Conservation (phyloP, 108 stramenopile genomes). For the Cyclostephanos invisitatus region DNA sequence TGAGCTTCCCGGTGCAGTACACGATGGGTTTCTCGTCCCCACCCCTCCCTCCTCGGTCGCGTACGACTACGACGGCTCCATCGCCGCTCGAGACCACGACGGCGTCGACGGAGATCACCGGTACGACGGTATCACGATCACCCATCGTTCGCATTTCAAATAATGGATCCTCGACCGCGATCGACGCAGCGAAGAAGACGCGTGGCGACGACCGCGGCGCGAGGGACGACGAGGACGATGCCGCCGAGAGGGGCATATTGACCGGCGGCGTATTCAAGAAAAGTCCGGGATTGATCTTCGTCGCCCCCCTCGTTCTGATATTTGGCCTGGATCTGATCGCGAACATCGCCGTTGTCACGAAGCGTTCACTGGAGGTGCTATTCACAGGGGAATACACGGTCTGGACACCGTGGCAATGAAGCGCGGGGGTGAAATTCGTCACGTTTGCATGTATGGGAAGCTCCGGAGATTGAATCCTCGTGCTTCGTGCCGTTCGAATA, state of each 20-base stretch:
- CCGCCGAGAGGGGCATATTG: not conserved
- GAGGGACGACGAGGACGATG: not conserved
- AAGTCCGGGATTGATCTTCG: slow-evolving; percentile 52
- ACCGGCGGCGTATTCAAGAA: slow-evolving; percentile 28
- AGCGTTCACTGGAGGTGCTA: slow-evolving; percentile 52
- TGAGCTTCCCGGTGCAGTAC: too few relatives aligned
- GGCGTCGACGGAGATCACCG: too few relatives aligned
- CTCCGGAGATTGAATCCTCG: too few relatives aligned
- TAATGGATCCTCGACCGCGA: not conserved
- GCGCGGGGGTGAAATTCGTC: not conserved
- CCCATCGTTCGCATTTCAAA: too few relatives aligned
- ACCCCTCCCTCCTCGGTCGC: too few relatives aligned
- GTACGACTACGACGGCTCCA: too few relatives aligned
- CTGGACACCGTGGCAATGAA: slow-evolving; percentile 39
- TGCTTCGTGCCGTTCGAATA: not conserved
- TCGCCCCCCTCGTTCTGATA: slow-evolving; percentile 49
- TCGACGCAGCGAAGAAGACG: not conserved
- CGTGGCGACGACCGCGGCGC: not conserved
- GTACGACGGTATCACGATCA: too few relatives aligned
- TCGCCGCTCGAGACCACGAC: too few relatives aligned
- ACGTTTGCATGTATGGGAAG: not conserved
- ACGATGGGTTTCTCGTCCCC: too few relatives aligned
- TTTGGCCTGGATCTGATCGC: slow-evolving; percentile 56
- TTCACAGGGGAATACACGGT: slow-evolving; percentile 40
- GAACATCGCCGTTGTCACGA: slow-evolving; percentile 53